phyloP scores from a whole-genome alignment of 345 rosid genomes.

The Citrus cavaleriei region DNA sequence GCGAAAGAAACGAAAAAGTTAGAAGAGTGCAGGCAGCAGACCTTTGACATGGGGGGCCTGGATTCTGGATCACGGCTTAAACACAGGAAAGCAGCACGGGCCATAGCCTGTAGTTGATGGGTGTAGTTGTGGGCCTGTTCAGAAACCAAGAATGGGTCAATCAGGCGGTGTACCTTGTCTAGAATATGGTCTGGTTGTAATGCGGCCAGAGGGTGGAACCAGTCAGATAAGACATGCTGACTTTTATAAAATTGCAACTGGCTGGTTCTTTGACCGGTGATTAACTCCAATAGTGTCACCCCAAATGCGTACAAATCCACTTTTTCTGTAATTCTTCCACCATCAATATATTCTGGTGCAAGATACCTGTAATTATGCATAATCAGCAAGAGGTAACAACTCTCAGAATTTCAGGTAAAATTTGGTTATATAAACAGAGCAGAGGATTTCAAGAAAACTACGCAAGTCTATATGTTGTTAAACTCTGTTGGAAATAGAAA shows the following conservation, averaged over 20 bases:
- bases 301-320: slow-evolving; percentile 73
- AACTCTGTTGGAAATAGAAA: neutral
- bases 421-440: neutral
- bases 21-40: neutral
- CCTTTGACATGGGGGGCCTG: slow-evolving; percentile 65
- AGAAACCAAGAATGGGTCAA: slow-evolving; percentile 41
- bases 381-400: neutral
- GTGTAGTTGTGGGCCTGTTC: slow-evolving; percentile 25
- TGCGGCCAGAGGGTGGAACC: slow-evolving; percentile 41
- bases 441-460: too few species aligned
- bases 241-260: slow-evolving; percentile 38
- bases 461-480: too few species aligned
- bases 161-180: slow-evolving; percentile 21
- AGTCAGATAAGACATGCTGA: slow-evolving; percentile 36
- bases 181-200: slow-evolving; percentile 31
- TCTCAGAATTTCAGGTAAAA: neutral
- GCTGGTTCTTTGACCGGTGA: slow-evolving; percentile 49
- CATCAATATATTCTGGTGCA: slow-evolving; percentile 57
- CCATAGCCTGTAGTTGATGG: slow-evolving; percentile 46
- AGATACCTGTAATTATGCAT: slow-evolving; percentile 43
- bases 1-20: too few species aligned
- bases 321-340: slow-evolving; percentile 44
- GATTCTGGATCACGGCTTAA: slow-evolving; percentile 46
- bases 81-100: slow-evolving; percentile 42
- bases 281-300: slow-evolving; percentile 54